A percentile compares a stretch with the other conserved stretches of the same genome.
phyloP scores from a whole-genome alignment of 148 eudicot species.

The Spergularia marina region DNA sequence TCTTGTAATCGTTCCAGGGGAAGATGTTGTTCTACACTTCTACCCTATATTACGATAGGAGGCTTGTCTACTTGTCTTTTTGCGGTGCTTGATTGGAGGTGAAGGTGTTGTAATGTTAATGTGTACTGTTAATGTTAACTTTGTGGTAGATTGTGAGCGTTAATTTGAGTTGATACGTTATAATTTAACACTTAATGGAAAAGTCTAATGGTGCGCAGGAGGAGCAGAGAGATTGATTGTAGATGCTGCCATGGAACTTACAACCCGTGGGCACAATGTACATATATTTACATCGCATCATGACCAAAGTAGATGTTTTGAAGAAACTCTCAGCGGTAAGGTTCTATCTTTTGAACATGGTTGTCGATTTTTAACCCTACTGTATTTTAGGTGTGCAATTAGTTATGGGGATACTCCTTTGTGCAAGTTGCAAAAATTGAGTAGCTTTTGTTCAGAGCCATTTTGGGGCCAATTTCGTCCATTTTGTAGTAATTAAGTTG shows the following conservation, averaged over 20 bases:
- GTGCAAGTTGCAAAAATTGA: neutral
- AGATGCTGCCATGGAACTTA: slow-evolving; percentile 90
- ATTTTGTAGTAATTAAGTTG: too few relatives aligned
- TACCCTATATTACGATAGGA: neutral
- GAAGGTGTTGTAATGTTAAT: neutral
- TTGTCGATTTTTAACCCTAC: neutral
- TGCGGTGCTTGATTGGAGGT: neutral
- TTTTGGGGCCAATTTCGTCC: too few relatives aligned
- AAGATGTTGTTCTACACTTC: neutral
- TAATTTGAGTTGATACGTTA: too few relatives aligned
- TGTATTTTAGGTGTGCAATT: neutral
- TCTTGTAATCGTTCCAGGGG: neutral
- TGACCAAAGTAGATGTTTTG: slow-evolving; percentile 81
- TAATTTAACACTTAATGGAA: neutral
- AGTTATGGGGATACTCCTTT: neutral
- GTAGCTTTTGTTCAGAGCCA: too few relatives aligned
- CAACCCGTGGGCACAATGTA: slow-evolving; percentile 73
- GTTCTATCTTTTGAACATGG: neutral
- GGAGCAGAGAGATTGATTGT: slow-evolving; percentile 98
- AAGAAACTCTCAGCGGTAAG: slow-evolving; percentile 80
- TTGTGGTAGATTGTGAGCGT: too few relatives aligned
- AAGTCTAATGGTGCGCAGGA: slow-evolving; percentile 38
- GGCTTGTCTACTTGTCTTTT: neutral
- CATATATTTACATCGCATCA: slow-evolving; percentile 88
- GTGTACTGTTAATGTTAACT: neutral